Evolutionary conservation across 2,329 filamentous ascomycete species (phyloP).

Genomic region (Trichophyton rubrum): DNA sequence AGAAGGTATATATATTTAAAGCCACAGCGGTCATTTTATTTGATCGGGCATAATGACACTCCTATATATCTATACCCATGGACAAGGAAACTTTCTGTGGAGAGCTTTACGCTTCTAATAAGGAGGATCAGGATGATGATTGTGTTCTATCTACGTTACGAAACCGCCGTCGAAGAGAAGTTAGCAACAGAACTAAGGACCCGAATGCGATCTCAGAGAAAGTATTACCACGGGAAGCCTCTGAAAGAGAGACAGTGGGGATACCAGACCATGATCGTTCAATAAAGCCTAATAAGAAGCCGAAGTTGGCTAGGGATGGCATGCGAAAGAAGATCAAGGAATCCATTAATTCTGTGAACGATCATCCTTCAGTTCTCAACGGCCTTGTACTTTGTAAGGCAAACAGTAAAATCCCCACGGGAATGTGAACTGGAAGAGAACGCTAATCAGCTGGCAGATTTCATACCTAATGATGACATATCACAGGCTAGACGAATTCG

Average conservation of each 20-base stretch:
- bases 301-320: not conserved
- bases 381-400: constrained; percentile 46
- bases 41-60: not conserved
- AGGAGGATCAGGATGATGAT: constrained; percentile 19
- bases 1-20: not conserved
- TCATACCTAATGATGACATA: constrained; percentile 69
- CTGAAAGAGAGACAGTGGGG: not conserved
- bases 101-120: constrained; percentile 23
- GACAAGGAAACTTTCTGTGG: constrained; percentile 27
- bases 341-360: not conserved
- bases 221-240: not conserved
- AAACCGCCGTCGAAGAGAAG: not conserved
- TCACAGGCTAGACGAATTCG: constrained; percentile 53
- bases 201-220: not conserved
- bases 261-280: not conserved
- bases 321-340: constrained; percentile 21
- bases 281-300: not conserved
- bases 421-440: constrained; percentile 6
- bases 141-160: constrained; percentile 14
- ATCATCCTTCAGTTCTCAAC: constrained; percentile 37
- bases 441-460: constrained; percentile 36
- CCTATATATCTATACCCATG: not conserved
- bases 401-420: not conserved
- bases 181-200: not conserved
- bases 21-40: not conserved